phyloP scores from a whole-genome alignment of 345 rosid species.

The Hibiscus mutabilis region DNA sequence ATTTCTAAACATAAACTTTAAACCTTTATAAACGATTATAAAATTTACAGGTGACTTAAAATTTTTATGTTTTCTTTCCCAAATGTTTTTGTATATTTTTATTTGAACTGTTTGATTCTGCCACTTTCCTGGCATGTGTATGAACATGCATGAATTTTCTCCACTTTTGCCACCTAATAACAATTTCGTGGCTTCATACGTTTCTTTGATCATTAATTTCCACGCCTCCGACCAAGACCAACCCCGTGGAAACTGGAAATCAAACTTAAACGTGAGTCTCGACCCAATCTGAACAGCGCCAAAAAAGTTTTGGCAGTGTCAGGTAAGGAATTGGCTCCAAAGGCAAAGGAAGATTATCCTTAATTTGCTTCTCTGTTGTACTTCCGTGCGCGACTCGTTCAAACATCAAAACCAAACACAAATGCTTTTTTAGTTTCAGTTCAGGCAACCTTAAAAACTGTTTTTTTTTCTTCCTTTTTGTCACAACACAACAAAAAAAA shows the following conservation, averaged over 20 bases:
- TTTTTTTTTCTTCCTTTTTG: not conserved
- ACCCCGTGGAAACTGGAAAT: not conserved
- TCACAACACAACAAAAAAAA: not conserved
- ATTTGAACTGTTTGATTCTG: no score
- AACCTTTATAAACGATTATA: no score
- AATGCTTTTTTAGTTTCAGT: no score
- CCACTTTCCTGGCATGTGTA: not conserved
- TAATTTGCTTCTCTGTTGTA: not conserved
- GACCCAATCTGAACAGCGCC: not conserved
- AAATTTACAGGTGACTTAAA: no score
- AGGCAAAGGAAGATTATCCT: conserved; percentile 23
- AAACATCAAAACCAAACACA: not conserved
- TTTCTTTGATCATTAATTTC: not conserved
- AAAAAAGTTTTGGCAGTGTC: not conserved
- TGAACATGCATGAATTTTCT: not conserved
- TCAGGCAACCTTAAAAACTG: not conserved
- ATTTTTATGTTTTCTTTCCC: no score
- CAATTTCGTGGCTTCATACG: not conserved
- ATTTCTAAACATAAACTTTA: no score
- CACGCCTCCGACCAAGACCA: not conserved
- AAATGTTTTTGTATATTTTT: no score
- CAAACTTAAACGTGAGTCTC: not conserved
- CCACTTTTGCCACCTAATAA: not conserved
- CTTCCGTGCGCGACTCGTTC: conserved; percentile 30
- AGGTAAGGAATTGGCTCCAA: not conserved